Conservation (phyloP, 2,329 filamentous ascomycete species). For the Rhynchosporium graminicola region DNA sequence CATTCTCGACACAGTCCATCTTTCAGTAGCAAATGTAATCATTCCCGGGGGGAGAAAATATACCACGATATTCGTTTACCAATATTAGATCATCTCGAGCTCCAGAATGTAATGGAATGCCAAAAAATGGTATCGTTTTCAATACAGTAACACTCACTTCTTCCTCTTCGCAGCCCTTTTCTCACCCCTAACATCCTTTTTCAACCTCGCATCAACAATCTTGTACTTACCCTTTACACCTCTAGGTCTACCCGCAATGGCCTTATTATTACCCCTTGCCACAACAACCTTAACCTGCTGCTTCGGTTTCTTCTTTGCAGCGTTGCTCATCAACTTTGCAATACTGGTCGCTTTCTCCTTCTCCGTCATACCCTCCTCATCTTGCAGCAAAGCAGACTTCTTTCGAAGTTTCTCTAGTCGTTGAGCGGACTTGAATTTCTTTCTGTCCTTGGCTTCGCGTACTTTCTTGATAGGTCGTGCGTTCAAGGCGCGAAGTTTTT, state of each 20-base stretch:
- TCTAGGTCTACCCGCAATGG: slow-evolving; percentile 80
- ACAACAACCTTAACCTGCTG: slow-evolving; percentile 85
- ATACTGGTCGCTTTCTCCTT: slow-evolving; percentile 93
- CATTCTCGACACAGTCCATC: no score
- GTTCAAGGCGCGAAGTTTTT: slow-evolving; percentile 89
- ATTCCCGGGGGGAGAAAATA: no score
- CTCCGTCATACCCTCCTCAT: slow-evolving; percentile 91
- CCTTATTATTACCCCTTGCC: slow-evolving; percentile 79
- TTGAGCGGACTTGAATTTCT: slow-evolving; percentile 94
- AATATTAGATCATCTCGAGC: background rate
- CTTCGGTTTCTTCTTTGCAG: slow-evolving; percentile 83
- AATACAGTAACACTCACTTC: slow-evolving; percentile 43
- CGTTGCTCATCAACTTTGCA: slow-evolving; percentile 76
- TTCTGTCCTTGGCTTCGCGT: slow-evolving; percentile 89
- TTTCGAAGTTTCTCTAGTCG: slow-evolving; percentile 92
- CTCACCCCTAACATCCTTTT: slow-evolving; percentile 90
- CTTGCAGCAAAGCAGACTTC: slow-evolving; percentile 88
- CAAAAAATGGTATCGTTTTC: slow-evolving; percentile 15
- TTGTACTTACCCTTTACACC: slow-evolving; percentile 97
- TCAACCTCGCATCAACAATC: slow-evolving; percentile 92
- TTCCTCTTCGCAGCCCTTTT: slow-evolving; percentile 79
- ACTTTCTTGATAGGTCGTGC: slow-evolving; percentile 99
- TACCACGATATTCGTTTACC: no score
- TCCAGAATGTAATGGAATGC: background rate
- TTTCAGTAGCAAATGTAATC: no score